phyloP scores from a whole-genome alignment of 257 asterid species.

The Echites panduratus region DNA sequence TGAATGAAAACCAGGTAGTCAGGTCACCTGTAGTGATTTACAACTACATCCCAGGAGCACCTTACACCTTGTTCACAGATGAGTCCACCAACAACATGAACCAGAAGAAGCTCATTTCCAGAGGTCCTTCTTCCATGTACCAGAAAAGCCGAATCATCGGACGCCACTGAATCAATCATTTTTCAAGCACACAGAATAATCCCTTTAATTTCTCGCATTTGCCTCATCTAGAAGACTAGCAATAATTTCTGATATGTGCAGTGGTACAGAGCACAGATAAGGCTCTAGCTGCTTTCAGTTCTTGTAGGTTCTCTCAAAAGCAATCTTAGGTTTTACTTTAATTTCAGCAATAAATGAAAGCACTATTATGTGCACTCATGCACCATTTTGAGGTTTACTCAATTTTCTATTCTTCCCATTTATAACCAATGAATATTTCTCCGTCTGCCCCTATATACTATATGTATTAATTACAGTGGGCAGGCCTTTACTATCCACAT shows the following conservation, averaged over 20 bases:
- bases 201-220: background rate
- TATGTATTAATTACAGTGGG: too few species aligned
- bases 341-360: background rate
- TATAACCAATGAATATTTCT: background rate
- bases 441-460: too few species aligned
- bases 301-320: background rate
- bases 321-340: background rate
- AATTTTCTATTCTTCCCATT: background rate
- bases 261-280: background rate
- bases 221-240: background rate
- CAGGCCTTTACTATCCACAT: background rate
- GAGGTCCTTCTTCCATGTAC: background rate
- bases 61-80: slow-evolving; percentile 2
- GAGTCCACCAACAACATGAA: background rate
- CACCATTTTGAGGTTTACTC: background rate
- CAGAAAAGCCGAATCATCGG: background rate
- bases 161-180: background rate
- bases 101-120: background rate
- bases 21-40: slow-evolving; percentile 50
- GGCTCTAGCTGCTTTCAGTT: background rate
- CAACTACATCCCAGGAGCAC: slow-evolving; percentile 35
- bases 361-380: background rate
- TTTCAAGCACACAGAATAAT: background rate
- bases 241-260: background rate
- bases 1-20: slow-evolving; percentile 32